Conservation (phyloP, 179 eudicot genomes). For the Carnegiea gigantea region DNA sequence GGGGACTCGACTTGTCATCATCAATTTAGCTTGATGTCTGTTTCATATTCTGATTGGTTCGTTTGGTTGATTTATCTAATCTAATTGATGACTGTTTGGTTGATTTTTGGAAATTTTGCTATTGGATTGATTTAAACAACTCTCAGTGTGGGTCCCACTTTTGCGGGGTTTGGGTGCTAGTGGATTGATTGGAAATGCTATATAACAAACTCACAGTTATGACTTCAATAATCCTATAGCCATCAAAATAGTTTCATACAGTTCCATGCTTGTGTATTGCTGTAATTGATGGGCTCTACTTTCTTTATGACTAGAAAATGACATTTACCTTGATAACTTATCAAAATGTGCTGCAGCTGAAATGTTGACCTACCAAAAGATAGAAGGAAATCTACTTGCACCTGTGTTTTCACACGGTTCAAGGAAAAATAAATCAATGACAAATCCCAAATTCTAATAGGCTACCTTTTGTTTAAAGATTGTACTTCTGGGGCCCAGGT, state of each 20-base stretch:
- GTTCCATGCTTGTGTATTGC: neutral
- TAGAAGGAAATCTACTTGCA: neutral
- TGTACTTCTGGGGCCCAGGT: neutral
- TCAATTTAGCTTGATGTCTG: neutral
- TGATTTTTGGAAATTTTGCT: neutral
- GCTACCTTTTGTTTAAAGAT: neutral
- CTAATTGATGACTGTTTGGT: neutral
- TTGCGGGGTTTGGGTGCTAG: neutral
- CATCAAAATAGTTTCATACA: neutral
- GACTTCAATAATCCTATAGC: neutral
- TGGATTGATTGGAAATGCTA: neutral
- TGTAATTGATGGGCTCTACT: neutral
- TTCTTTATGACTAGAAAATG: neutral
- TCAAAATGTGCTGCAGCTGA: neutral
- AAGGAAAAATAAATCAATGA: neutral
- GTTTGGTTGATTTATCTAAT: constrained; percentile 4
- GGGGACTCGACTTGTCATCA: neutral
- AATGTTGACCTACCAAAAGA: neutral
- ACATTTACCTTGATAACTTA: neutral
- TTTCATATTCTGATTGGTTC: neutral
- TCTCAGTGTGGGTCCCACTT: no score
- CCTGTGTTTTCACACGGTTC: neutral
- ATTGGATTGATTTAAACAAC: neutral
- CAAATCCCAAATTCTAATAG: neutral
- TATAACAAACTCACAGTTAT: neutral